Percentiles rank a stretch among this genome's conserved stretches.
Evolutionary conservation across 2,329 filamentous ascomycete species (phyloP).

Genomic region (Emericellopsis cladophorae): DNA sequence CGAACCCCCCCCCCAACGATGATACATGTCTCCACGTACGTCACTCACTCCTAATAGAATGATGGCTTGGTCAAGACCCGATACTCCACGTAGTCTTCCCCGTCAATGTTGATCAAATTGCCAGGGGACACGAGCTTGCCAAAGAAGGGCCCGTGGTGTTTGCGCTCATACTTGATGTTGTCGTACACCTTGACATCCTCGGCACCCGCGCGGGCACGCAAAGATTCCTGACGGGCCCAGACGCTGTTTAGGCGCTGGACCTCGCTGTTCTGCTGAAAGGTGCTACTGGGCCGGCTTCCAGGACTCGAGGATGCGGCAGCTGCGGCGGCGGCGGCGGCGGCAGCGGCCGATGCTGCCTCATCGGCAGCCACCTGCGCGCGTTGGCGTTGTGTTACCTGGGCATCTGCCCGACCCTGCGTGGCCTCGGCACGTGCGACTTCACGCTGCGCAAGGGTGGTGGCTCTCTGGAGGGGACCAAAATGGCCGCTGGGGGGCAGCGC

Average conservation of each 20-base stretch:
- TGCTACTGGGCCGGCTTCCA: slow-evolving; percentile 10
- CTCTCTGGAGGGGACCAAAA: slow-evolving; percentile 25
- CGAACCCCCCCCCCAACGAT: no score
- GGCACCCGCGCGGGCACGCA: slow-evolving; percentile 25
- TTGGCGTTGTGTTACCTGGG: slow-evolving; percentile 29
- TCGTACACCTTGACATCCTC: slow-evolving; percentile 45
- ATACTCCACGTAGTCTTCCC: slow-evolving; percentile 56
- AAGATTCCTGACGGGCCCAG: slow-evolving; percentile 40
- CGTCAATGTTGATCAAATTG: slow-evolving; percentile 50
- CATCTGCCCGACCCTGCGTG: slow-evolving; percentile 35
- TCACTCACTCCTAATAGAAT: slow-evolving; percentile 32
- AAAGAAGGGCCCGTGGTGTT: slow-evolving; percentile 44
- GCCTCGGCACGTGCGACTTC: slow-evolving; percentile 40
- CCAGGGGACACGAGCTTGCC: slow-evolving; percentile 52
- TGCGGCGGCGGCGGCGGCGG: slow-evolving; percentile 6
- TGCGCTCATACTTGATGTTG: slow-evolving; percentile 51
- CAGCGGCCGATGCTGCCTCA: slow-evolving; percentile 12
- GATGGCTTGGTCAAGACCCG: slow-evolving; percentile 50
- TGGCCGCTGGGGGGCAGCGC: neutral
- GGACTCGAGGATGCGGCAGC: slow-evolving; percentile 9
- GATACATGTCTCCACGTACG: neutral
- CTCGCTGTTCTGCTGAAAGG: slow-evolving; percentile 31
- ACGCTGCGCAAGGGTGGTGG: slow-evolving; percentile 33
- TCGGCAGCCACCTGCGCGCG: slow-evolving; percentile 18
- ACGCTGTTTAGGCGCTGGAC: slow-evolving; percentile 40